Evolutionary conservation across 2,329 filamentous ascomycete species (phyloP).

Genomic region (Cladophialophora exuberans): DNA sequence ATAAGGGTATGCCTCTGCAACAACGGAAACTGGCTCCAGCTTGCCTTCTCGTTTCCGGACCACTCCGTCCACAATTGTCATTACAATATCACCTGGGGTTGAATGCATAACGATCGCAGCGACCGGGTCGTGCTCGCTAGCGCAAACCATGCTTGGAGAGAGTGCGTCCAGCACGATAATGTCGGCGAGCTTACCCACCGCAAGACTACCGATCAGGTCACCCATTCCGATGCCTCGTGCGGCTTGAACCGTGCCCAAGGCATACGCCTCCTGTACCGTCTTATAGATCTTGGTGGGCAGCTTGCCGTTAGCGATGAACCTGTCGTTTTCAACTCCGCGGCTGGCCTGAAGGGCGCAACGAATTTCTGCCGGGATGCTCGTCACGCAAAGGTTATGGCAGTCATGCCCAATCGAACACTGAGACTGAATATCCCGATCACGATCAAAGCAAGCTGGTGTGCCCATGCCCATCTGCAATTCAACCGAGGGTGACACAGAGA

Average conservation of each 20-base stretch:
- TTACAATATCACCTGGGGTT: constrained; percentile 46
- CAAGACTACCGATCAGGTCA: constrained; percentile 48
- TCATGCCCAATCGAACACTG: constrained; percentile 36
- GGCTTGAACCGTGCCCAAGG: constrained; percentile 52
- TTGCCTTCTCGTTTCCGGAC: constrained; percentile 41
- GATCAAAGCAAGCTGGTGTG: constrained; percentile 40
- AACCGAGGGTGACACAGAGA: constrained; percentile 53
- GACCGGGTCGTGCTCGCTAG: constrained; percentile 45
- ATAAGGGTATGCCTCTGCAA: not conserved
- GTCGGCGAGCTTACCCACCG: constrained; percentile 52
- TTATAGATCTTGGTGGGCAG: constrained; percentile 36
- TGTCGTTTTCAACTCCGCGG: constrained; percentile 36
- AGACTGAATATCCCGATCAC: constrained; percentile 24
- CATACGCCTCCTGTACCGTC: constrained; percentile 50
- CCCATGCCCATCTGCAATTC: constrained; percentile 55
- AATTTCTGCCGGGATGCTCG: constrained; percentile 36
- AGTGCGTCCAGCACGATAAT: constrained; percentile 51
- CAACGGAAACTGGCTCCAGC: constrained; percentile 5
- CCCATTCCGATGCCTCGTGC: constrained; percentile 49
- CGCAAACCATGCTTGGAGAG: constrained; percentile 47
- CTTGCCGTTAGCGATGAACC: constrained; percentile 34
- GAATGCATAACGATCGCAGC: constrained; percentile 49
- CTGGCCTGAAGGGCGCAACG: constrained; percentile 35
- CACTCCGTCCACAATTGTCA: constrained; percentile 49
- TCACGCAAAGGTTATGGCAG: constrained; percentile 37